phyloP scores from a whole-genome alignment of 163 green algal genomes.

The Scenedesmus sp. region DNA sequence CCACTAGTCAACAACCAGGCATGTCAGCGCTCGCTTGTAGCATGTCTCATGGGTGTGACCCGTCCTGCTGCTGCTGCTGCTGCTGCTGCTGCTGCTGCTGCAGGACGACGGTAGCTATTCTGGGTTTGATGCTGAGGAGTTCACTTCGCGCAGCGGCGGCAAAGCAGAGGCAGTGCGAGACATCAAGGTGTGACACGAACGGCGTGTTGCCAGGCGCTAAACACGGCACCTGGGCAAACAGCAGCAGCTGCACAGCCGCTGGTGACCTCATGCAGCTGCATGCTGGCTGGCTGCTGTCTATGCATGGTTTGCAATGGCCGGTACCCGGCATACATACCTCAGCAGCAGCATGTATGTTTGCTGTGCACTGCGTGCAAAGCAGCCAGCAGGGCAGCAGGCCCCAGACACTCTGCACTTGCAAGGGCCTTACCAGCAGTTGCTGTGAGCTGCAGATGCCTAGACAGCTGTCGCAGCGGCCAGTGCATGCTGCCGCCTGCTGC shows the following conservation, averaged over 20 bases:
- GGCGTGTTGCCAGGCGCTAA: not conserved
- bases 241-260: not conserved
- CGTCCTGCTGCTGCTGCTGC: conserved; percentile 73
- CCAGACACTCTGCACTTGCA: too few species aligned
- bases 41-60: too few species aligned
- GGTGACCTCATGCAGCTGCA: not conserved
- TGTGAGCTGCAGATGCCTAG: too few species aligned
- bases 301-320: too few species aligned
- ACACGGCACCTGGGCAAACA: not conserved
- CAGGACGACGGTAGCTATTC: conserved; percentile 86
- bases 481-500: not conserved
- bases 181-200: conserved; percentile 83
- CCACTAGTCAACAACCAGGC: too few species aligned
- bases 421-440: too few species aligned
- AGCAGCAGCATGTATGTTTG: not conserved
- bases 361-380: not conserved
- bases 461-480: too few species aligned
- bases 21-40: too few species aligned
- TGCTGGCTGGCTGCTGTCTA: not conserved
- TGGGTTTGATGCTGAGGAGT: conserved; percentile 96
- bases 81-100: conserved; percentile 1
- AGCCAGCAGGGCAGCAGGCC: too few species aligned
- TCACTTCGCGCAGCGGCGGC: conserved; percentile 92
- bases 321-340: too few species aligned
- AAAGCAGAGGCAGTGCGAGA: conserved; percentile 91